phyloP scores from a whole-genome alignment of 176 grass and related monocot genomes.

The Alloteropsis semialata region DNA sequence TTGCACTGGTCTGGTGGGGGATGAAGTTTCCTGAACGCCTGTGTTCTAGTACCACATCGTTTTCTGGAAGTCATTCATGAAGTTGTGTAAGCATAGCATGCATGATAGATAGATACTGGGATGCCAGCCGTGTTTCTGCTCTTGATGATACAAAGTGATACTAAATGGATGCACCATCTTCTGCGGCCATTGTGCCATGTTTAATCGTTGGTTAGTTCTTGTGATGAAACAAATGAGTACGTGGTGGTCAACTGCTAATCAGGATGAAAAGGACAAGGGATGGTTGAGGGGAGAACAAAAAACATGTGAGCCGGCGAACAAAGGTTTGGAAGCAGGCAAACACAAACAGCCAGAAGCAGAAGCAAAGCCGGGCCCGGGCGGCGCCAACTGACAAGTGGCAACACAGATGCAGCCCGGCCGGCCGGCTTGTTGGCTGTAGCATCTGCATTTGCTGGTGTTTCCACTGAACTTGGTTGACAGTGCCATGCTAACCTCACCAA shows the following conservation, averaged over 20 bases:
- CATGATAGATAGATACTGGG: not conserved
- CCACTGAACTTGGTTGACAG: too few relatives aligned
- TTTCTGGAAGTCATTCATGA: not conserved
- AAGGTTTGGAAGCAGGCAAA: not conserved
- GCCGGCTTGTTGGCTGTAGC: not conserved
- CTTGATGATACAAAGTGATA: not conserved
- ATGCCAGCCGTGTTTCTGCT: not conserved
- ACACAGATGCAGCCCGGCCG: too few relatives aligned
- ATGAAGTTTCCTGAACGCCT: slow-evolving; percentile 11
- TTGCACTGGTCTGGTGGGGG: slow-evolving; percentile 7
- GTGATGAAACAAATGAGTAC: not conserved
- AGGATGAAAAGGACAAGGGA: not conserved
- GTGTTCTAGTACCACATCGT: not conserved
- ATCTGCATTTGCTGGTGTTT: too few relatives aligned
- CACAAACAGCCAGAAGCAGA: not conserved
- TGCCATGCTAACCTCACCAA: too few relatives aligned
- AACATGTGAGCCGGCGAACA: not conserved
- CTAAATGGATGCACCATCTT: not conserved
- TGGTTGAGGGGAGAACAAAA: not conserved
- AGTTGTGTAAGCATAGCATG: not conserved
- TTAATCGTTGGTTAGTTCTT: not conserved
- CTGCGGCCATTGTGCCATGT: not conserved
- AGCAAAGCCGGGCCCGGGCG: not conserved
- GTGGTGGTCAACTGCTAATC: not conserved
- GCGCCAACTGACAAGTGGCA: not conserved